These are phyloP conservation scores for Schizosaccharomyces japonicus DNA, from an alignment of 805 yeast genomes.

Conservation along the genomic window DNA sequence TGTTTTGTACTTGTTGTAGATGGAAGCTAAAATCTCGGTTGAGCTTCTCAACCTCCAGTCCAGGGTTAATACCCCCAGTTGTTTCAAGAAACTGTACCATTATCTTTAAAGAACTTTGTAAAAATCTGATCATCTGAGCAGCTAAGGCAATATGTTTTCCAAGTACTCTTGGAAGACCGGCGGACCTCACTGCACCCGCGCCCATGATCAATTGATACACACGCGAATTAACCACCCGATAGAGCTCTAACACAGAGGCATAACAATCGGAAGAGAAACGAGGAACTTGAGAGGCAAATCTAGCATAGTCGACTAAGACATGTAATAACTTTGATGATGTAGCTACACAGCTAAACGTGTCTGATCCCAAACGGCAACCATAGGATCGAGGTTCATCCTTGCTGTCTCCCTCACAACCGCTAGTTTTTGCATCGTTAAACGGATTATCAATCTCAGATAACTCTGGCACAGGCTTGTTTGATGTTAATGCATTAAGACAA, in stretches of 20 bases:
- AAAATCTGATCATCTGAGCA: conserved; percentile 20
- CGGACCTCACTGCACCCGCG: conserved; percentile 54
- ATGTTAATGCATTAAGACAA: not conserved
- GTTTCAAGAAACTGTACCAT: not conserved
- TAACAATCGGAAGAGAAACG: conserved; percentile 11
- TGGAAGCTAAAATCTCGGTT: conserved; percentile 30
- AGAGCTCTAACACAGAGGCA: conserved; percentile 19
- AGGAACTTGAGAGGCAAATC: not conserved
- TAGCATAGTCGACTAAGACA: conserved; percentile 41
- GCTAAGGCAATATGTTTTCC: conserved; percentile 48
- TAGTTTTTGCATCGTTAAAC: too few species aligned
- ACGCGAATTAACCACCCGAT: conserved; percentile 30
- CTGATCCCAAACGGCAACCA: too few species aligned
- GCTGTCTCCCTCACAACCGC: too few species aligned
- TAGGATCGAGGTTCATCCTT: too few species aligned
- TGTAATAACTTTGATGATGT: conserved; percentile 34
- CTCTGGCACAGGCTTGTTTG: too few species aligned
- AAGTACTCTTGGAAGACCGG: conserved; percentile 50
- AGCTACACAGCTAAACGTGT: too few species aligned
- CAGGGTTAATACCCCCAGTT: conserved; percentile 9
- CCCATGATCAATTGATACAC: conserved; percentile 38
- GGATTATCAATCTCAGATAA: too few species aligned
- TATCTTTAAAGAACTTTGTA: not conserved
- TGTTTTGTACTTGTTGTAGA: conserved; percentile 35
- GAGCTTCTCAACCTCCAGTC: conserved; percentile 19